Conservation (phyloP, 768 basidiomycete genomes). For the Mycena crocata region DNA sequence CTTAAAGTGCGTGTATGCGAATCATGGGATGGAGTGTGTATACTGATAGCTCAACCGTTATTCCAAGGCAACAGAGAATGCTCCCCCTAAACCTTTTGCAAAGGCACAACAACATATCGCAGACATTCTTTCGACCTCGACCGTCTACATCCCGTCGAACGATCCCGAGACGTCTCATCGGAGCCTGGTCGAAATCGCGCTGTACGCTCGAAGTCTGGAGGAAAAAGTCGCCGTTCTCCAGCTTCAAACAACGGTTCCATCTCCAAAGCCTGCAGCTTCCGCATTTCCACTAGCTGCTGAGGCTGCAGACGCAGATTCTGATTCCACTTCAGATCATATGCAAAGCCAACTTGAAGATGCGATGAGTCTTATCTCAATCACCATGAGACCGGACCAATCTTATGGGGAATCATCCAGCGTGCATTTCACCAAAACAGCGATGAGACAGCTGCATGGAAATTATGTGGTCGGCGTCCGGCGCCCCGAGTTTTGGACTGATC, state of each 20-base stretch:
- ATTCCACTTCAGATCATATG: too few relatives aligned
- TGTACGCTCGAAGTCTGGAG: constrained; percentile 12
- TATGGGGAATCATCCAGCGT: constrained; percentile 12
- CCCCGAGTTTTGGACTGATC: constrained; percentile 13
- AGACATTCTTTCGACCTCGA: constrained; percentile 11
- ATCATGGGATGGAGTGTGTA: background rate
- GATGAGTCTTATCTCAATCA: background rate
- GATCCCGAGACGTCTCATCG: background rate
- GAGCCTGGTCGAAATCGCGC: background rate
- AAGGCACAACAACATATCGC: background rate
- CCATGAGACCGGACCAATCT: background rate
- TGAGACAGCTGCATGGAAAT: background rate
- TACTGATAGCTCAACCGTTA: too few relatives aligned
- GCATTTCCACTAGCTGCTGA: too few relatives aligned
- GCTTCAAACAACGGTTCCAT: background rate
- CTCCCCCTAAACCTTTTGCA: background rate
- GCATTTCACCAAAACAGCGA: background rate
- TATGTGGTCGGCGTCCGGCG: constrained; percentile 8
- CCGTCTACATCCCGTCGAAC: constrained; percentile 5
- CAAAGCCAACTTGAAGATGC: too few relatives aligned
- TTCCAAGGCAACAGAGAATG: background rate
- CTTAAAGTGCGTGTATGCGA: constrained; percentile 54
- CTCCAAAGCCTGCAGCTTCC: too few relatives aligned
- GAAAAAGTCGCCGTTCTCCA: background rate
- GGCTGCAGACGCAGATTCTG: too few relatives aligned